Conservation (phyloP, 345 rosid species). For the Corchorus capsularis region DNA sequence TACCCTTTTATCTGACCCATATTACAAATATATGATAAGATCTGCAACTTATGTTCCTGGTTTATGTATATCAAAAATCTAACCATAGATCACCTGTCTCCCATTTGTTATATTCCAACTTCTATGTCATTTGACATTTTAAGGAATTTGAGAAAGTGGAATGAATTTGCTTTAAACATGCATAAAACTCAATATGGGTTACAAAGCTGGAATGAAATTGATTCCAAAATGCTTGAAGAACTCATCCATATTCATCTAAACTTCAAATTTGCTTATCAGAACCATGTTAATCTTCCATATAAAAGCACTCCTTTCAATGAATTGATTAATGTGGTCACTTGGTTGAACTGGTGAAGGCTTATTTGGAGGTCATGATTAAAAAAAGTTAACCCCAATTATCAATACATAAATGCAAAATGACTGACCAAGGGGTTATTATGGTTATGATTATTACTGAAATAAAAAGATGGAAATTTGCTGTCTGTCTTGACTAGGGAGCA, state of each 20-base stretch:
- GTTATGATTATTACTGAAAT: slow-evolving; percentile 20
- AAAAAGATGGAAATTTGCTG: slow-evolving; percentile 17
- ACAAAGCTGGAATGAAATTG: not conserved
- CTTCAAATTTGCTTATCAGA: not conserved
- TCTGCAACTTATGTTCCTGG: slow-evolving; percentile 2
- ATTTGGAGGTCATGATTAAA: slow-evolving; percentile 2
- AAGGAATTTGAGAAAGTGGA: not conserved
- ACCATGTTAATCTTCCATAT: not conserved
- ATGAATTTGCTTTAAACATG: not conserved
- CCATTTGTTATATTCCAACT: not conserved
- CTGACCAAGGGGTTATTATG: slow-evolving; percentile 7
- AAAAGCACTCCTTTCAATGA: not conserved
- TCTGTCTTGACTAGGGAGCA: slow-evolving; percentile 30
- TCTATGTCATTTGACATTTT: not conserved
- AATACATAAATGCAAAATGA: slow-evolving; percentile 10
- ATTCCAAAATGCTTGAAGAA: not conserved
- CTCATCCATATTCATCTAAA: not conserved
- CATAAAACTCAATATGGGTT: not conserved
- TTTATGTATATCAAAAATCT: slow-evolving; percentile 4
- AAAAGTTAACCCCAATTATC: not conserved
- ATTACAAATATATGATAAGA: not conserved
- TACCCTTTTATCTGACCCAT: not conserved
- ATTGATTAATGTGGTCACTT: not conserved
- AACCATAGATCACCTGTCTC: not conserved
- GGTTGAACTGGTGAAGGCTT: slow-evolving; percentile 2